phyloP scores from a whole-genome alignment of 768 basidiomycete genomes.

The Baorangia bicolor region DNA sequence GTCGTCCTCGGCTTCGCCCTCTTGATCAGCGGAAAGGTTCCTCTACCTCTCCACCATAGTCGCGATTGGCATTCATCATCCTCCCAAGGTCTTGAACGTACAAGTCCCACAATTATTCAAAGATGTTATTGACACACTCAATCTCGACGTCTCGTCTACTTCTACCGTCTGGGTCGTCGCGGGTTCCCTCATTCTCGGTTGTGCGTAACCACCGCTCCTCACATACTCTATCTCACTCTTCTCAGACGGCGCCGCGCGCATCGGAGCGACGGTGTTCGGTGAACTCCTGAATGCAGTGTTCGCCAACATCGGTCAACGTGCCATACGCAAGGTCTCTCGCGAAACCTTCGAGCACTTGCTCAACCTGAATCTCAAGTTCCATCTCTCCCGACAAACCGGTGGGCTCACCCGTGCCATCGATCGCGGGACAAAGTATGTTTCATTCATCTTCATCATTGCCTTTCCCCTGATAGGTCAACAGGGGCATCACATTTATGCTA shows the following conservation, averaged over 20 bases:
- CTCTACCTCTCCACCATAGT: slow-evolving; percentile 8
- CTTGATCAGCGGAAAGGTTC: slow-evolving; percentile 82
- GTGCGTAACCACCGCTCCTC: slow-evolving; percentile 47
- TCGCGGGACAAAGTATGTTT: slow-evolving; percentile 87
- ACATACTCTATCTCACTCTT: background rate
- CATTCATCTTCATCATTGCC: background rate
- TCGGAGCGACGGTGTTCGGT: slow-evolving; percentile 85
- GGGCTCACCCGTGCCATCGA: slow-evolving; percentile 96
- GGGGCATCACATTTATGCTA: slow-evolving; percentile 94
- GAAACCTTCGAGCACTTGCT: slow-evolving; percentile 94
- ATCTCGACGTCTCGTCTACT: slow-evolving; percentile 69
- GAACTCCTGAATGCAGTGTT: slow-evolving; percentile 96
- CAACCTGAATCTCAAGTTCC: slow-evolving; percentile 88
- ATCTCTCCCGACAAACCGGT: slow-evolving; percentile 90
- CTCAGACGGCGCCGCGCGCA: slow-evolving; percentile 85
- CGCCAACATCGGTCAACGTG: slow-evolving; percentile 91
- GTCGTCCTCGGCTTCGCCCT: slow-evolving; percentile 82
- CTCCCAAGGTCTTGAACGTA: slow-evolving; percentile 81
- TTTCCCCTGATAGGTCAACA: slow-evolving; percentile 30
- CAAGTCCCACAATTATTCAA: slow-evolving; percentile 99
- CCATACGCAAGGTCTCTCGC: slow-evolving; percentile 92
- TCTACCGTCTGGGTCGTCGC: slow-evolving; percentile 90
- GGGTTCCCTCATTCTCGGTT: slow-evolving; percentile 88
- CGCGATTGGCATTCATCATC: background rate
- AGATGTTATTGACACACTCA: slow-evolving; percentile 83